Percentiles rank a stretch among this genome's conserved stretches.
Conservation (phyloP, 2,329 filamentous ascomycete species). For the Botrytis elliptica region DNA sequence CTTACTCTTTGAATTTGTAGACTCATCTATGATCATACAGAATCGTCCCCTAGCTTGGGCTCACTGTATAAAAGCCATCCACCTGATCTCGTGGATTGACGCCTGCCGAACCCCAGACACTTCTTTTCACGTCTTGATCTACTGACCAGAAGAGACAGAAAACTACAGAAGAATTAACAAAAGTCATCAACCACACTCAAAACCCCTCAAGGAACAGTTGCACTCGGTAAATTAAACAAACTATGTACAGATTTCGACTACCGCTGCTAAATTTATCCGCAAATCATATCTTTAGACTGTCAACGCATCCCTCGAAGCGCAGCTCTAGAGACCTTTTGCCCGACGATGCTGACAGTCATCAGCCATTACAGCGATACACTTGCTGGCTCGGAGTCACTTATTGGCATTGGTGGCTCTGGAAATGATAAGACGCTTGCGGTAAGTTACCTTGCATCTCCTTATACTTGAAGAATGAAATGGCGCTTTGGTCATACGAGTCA, state of each 20-base stretch:
- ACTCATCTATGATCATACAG: neutral
- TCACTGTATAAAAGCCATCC: neutral
- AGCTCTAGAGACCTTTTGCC: neutral
- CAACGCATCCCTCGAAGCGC: neutral
- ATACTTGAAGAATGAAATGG: neutral
- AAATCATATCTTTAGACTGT: conserved; percentile 21
- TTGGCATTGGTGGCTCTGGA: neutral
- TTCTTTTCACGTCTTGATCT: neutral
- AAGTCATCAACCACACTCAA: neutral
- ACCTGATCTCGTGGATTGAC: neutral
- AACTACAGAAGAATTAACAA: neutral
- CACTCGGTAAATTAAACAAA: conserved; percentile 17
- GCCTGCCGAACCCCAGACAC: neutral
- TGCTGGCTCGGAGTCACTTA: neutral
- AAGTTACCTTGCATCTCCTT: neutral
- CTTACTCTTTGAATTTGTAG: neutral
- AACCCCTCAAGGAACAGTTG: neutral
- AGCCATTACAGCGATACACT: neutral
- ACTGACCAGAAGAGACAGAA: neutral
- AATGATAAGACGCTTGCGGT: neutral
- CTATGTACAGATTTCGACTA: neutral
- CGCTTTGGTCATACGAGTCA: neutral
- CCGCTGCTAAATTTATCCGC: conserved; percentile 16
- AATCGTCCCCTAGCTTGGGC: neutral
- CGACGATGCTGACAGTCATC: neutral